Evolutionary conservation across 495 filamentous ascomycete genomes (phyloP).

Genomic region (Penicillium macrosclerotiorum): DNA sequence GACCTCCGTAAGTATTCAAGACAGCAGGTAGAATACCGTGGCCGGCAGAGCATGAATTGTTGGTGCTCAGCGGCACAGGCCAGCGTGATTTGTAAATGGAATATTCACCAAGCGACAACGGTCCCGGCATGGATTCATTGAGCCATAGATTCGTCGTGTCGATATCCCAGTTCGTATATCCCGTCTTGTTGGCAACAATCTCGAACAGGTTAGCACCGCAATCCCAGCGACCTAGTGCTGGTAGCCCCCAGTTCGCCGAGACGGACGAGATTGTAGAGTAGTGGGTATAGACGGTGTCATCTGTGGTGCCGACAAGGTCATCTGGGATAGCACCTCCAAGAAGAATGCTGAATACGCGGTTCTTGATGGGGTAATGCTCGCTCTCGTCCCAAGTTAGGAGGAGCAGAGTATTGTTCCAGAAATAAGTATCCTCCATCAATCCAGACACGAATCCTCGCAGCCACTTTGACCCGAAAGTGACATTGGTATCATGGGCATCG

Average conservation of each 20-base stretch:
- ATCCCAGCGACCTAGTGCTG: constrained; percentile 65
- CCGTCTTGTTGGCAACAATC: constrained; percentile 51
- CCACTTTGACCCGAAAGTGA: constrained; percentile 60
- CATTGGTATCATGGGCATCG: constrained; percentile 67
- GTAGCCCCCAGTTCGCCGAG: constrained; percentile 63
- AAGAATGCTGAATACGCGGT: constrained; percentile 57
- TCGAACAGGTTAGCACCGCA: constrained; percentile 65
- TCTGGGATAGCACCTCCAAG: constrained; percentile 59
- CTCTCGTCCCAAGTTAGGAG: constrained; percentile 64
- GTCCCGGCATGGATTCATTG: constrained; percentile 43
- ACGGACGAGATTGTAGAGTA: constrained; percentile 62
- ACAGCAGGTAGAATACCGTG: constrained; percentile 39
- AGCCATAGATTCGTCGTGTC: constrained; percentile 39
- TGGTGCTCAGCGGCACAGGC: constrained; percentile 34
- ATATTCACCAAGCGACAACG: constrained; percentile 28
- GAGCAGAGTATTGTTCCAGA: constrained; percentile 52
- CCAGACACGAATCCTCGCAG: constrained; percentile 56
- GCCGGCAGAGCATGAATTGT: constrained; percentile 37
- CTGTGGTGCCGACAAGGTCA: constrained; percentile 53
- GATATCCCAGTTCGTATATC: constrained; percentile 49
- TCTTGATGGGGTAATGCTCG: constrained; percentile 49
- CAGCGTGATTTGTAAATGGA: constrained; percentile 31
- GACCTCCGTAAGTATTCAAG: constrained; percentile 28
- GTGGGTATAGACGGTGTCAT: constrained; percentile 65
- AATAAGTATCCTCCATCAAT: constrained; percentile 60